phyloP scores from a whole-genome alignment of 1,284 basidiomycete species.

The Rhizoctonia solani region DNA sequence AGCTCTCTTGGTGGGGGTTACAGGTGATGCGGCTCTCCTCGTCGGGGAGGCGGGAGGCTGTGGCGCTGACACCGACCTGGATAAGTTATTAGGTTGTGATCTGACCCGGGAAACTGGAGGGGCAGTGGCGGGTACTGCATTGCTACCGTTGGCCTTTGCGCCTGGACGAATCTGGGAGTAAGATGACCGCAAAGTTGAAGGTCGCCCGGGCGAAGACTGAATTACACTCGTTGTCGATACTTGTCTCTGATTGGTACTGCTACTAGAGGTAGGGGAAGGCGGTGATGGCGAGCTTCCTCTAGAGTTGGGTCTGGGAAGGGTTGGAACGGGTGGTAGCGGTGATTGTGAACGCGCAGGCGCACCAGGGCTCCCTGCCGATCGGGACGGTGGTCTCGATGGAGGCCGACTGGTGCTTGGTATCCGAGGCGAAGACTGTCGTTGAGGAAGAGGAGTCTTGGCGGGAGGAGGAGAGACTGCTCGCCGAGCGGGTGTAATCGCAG shows the following conservation, averaged over 20 bases:
- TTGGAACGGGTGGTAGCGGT: constrained; percentile 22
- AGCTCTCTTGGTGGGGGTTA: not conserved
- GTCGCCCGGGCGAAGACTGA: constrained; percentile 14
- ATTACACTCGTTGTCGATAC: constrained; percentile 16
- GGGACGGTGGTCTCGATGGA: constrained; percentile 31
- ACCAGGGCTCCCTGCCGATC: constrained; percentile 25
- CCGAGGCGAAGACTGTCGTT: constrained; percentile 15
- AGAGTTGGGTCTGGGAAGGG: constrained; percentile 25
- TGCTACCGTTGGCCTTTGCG: constrained; percentile 5
- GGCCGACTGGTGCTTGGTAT: constrained; percentile 19
- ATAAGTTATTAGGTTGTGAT: constrained; percentile 7
- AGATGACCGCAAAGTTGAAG: constrained; percentile 28
- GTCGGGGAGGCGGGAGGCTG: constrained; percentile 33
- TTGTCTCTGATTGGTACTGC: constrained; percentile 26
- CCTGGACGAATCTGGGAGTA: constrained; percentile 26
- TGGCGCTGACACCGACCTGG: constrained; percentile 33
- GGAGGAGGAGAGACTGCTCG: constrained; percentile 46
- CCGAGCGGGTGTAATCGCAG: constrained; percentile 62
- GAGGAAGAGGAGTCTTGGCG: constrained; percentile 52
- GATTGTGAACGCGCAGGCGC: constrained; percentile 29
- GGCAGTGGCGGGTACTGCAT: constrained; percentile 17
- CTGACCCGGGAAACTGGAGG: constrained; percentile 31
- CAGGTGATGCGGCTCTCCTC: constrained; percentile 3
- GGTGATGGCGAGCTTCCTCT: constrained; percentile 33
- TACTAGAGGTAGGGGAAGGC: constrained; percentile 15